Conservation (phyloP, 2,329 filamentous ascomycete species). For the Pseudogymnoascus sp. region DNA sequence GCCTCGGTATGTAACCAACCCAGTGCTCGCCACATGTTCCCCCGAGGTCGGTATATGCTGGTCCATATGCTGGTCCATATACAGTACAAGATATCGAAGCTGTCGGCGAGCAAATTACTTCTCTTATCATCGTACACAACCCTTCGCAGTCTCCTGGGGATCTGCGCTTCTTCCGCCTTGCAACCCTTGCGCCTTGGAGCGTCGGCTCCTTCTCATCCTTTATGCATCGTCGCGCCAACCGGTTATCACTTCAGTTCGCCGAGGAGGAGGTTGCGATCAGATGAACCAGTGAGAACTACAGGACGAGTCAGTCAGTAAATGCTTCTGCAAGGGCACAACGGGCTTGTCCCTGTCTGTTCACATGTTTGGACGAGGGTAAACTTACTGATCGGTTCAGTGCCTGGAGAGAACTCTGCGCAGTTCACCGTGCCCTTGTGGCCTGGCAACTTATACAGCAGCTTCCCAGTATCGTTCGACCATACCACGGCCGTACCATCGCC, state of each 20-base stretch:
- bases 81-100: background rate
- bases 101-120: background rate
- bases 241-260: constrained; percentile 64
- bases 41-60: background rate
- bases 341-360: background rate
- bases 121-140: background rate
- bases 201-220: background rate
- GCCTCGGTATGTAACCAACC: background rate
- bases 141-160: background rate
- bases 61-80: background rate
- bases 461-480: constrained; percentile 84
- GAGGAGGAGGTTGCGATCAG: constrained; percentile 77
- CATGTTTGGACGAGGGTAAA: constrained; percentile 23
- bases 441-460: constrained; percentile 87
- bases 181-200: constrained; percentile 6
- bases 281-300: constrained; percentile 77
- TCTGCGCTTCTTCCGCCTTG: background rate
- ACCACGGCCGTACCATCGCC: constrained; percentile 86
- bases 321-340: background rate
- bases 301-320: constrained; percentile 17
- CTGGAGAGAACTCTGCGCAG: constrained; percentile 82
- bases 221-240: background rate
- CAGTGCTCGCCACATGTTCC: background rate
- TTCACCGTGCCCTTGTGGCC: constrained; percentile 95
- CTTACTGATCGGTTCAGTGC: constrained; percentile 80